Conservation (phyloP, 148 eudicot species). For the Chenopodium album region DNA sequence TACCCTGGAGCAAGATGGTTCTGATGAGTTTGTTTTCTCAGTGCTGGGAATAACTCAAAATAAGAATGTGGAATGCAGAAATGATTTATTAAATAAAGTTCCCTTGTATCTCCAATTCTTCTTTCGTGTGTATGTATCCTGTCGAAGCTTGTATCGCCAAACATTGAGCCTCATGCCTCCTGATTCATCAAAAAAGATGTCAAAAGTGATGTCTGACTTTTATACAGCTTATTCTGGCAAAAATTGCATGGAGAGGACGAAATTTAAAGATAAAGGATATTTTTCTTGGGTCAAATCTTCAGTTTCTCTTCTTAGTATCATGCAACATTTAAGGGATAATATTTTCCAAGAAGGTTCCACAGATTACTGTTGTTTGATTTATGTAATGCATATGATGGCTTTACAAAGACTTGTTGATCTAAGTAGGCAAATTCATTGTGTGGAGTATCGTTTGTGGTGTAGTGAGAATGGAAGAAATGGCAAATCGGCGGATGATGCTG, state of each 20-base stretch:
- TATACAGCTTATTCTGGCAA: conserved; percentile 58
- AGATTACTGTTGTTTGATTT: conserved; percentile 50
- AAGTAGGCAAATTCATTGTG: conserved; percentile 61
- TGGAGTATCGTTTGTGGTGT: conserved; percentile 52
- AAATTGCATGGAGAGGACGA: conserved; percentile 61
- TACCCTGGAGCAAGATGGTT: conserved; percentile 34
- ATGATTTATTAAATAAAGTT: conserved; percentile 20
- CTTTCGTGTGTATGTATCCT: conserved; percentile 70
- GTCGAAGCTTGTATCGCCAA: conserved; percentile 69
- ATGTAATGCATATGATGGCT: conserved; percentile 65
- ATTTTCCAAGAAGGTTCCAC: conserved; percentile 38
- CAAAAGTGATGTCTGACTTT: conserved; percentile 52
- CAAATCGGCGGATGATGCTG: conserved; percentile 38
- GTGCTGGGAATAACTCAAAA: conserved; percentile 37
- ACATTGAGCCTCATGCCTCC: conserved; percentile 72
- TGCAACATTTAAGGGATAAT: conserved; percentile 39
- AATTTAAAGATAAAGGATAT: conserved; percentile 53
- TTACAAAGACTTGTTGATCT: conserved; percentile 88
- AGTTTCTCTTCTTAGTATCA: conserved; percentile 51
- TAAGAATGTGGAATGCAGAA: conserved; percentile 23
- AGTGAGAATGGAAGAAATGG: conserved; percentile 28
- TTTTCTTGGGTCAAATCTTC: conserved; percentile 79
- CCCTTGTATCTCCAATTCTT: conserved; percentile 58
- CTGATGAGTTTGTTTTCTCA: conserved; percentile 35
- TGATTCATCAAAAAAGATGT: conserved; percentile 62